phyloP scores from a whole-genome alignment of 768 basidiomycete species.

The Suillus americanus region DNA sequence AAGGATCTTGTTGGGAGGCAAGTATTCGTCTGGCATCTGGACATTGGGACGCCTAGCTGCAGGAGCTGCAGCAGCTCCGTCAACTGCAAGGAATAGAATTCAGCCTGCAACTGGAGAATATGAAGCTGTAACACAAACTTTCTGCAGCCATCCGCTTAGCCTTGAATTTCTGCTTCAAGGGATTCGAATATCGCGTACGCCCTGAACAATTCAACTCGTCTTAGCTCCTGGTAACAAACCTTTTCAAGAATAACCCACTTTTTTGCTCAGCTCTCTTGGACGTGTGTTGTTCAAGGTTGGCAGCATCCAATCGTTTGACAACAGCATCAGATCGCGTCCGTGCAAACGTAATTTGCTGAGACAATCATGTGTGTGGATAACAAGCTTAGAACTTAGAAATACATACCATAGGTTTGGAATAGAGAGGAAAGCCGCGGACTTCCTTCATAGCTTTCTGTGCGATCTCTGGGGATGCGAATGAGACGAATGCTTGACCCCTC shows the following conservation, averaged over 20 bases:
- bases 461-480: conserved; percentile 78
- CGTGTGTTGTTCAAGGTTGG: conserved; percentile 75
- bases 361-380: not conserved
- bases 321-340: conserved; percentile 87
- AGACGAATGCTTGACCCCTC: conserved; percentile 98
- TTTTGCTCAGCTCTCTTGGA: conserved; percentile 75
- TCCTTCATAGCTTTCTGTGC: conserved; percentile 91
- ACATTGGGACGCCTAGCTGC: conserved; percentile 79
- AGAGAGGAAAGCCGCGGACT: conserved; percentile 90
- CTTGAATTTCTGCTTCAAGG: conserved; percentile 81
- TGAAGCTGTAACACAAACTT: conserved; percentile 41
- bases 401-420: conserved; percentile 93
- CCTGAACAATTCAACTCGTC: conserved; percentile 41
- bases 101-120: conserved; percentile 6
- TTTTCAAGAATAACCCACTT: conserved; percentile 49
- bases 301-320: conserved; percentile 70
- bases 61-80: conserved; percentile 64
- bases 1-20: conserved; percentile 98
- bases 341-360: conserved; percentile 94
- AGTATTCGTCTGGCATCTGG: conserved; percentile 99
- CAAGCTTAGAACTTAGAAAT: not conserved
- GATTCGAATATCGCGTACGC: conserved; percentile 83
- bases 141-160: conserved; percentile 81
- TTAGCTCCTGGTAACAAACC: not conserved
- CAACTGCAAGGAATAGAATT: conserved; percentile 44